Base-by-base conservation (phyloP, 305 asterid species). In the Fraxinus latifolia region DNA sequence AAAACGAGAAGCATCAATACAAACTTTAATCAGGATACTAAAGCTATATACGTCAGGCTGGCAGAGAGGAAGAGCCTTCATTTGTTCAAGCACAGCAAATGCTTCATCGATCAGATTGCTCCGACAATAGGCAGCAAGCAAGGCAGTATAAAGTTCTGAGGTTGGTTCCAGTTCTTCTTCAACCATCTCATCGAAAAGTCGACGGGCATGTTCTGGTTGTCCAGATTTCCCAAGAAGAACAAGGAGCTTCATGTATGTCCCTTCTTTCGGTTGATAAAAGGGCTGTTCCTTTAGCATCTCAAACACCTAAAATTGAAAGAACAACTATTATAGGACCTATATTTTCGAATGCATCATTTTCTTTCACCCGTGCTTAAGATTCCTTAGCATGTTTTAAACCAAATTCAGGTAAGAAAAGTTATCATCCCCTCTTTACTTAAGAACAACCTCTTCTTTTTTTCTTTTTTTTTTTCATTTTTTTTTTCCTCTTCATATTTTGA, bases 201-300 rank as follows among this genome's bases (percentile, higher is more conserved):
- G 89, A 25, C 86, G 93, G 76, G 97, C 98, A 81, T 86, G 93
- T 12, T 92, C 90, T 9, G 98, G 97, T 77, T 96, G 95, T 60
- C 97, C 99, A 71, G 90, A 88, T 85, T 86, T 93, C 50, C 98
- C 98, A 5, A 96, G 97, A 85, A 96, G 98, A 83, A 92, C 96
- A 27, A 94, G 85, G 80, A 96, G 93, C 90, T 85, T 93, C 97
- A 94, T 89, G 82, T 93, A 94, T 15, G 99, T 91, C 37, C 95
- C 95, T 85, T 92, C 97, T 84, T 92, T 96, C 6, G 97, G 97
- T 33, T 88, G 91, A 87, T 94, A 94, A 86, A 94, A 96, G 14
- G 93, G 88, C 77, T 93, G 99, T 77, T 77, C 82, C 90, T 82
- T 96, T 27, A 96, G 88, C 98, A 94, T 93, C 90, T 88, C 97